Evolutionary conservation across 1,284 basidiomycete genomes (phyloP), one percentile per base, ranked within the genome.

Genomic region (Anthracocystis walkeri): DNA sequence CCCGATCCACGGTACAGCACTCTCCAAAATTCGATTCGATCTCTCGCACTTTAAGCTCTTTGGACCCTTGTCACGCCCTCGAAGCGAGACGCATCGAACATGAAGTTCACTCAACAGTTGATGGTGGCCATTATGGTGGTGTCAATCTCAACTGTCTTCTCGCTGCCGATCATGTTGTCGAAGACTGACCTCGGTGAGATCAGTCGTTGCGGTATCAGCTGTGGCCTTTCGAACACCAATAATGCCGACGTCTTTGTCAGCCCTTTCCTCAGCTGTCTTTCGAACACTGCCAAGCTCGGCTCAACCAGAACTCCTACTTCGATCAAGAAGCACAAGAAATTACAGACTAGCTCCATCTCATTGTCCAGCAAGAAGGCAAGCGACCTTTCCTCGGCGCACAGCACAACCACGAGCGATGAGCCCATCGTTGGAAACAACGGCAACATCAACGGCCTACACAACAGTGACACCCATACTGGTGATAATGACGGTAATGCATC

Each of bases 101-200:
- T 67, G 65, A 61, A 52, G 31, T 31, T 61, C 41, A 57, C 33
- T 18, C 35, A 42, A 18, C 54, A 56, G 3, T 51, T 67, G 65
- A 52, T 53, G 6, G 18, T 67, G 12, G 65, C 58, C 58, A 44
- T 67, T 14, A 33, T 67, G 65, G 58, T 49, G 11, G 48, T 61
- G 16, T 51, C 58, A 18, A 50, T 54, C 3, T 52, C 65, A 1
- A 44, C 35, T 7, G 51, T 35, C n/a, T 41, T 44, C 1, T 41
- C 65, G n/a, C 29, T 67, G 21, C 65, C 58, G 12, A 42, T 35
- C 38, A 27, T 38, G 41, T 27, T 42, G 5, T 55, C 52, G 10
- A 50, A 54, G n/a, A 51, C 38, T 25, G 38, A 27, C 44, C 20
- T 45, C 40, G 29, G 23, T 6, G 50, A 38, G 2, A 33, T 54